These are phyloP conservation scores for Artemisia annua DNA, from an alignment of 129 eudicot species.

Conservation along the genomic window DNA sequence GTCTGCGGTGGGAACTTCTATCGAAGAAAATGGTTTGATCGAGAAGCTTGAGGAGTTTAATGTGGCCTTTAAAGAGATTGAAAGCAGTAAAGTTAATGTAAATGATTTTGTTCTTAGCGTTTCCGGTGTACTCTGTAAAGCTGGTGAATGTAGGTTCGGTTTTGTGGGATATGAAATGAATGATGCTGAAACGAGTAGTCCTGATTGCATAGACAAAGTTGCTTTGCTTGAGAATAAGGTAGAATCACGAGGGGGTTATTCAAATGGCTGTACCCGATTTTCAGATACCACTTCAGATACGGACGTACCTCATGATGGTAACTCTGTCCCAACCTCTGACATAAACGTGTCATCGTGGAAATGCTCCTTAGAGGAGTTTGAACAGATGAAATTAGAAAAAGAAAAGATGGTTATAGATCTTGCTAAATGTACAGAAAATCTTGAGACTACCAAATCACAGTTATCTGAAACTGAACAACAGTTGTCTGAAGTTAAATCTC, in stretches of 20 bases:
- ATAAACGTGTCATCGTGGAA: conserved; percentile 49
- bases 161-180: conserved; percentile 54
- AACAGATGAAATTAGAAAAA: conserved; percentile 68
- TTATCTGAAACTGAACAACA: conserved; percentile 68
- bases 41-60: conserved; percentile 48
- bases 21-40: conserved; percentile 48
- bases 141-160: conserved; percentile 52
- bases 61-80: conserved; percentile 45
- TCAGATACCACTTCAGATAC: conserved; percentile 80
- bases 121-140: conserved; percentile 57
- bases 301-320: conserved; percentile 74
- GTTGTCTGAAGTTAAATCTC: conserved; percentile 76
- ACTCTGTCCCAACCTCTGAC: conserved; percentile 68
- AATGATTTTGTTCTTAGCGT: conserved; percentile 59
- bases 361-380: conserved; percentile 79
- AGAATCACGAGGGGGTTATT: conserved; percentile 23
- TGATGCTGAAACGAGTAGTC: conserved; percentile 61
- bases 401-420: conserved; percentile 63
- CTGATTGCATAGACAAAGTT: conserved; percentile 93
- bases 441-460: conserved; percentile 58
- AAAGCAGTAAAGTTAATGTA: conserved; percentile 33
- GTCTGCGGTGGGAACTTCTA: conserved; percentile 47
- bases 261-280: conserved; percentile 60
- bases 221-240: conserved; percentile 82
- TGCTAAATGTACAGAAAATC: conserved; percentile 61